Evolutionary conservation across 345 rosid species (phyloP).

Genomic region (Brassica rapa): DNA sequence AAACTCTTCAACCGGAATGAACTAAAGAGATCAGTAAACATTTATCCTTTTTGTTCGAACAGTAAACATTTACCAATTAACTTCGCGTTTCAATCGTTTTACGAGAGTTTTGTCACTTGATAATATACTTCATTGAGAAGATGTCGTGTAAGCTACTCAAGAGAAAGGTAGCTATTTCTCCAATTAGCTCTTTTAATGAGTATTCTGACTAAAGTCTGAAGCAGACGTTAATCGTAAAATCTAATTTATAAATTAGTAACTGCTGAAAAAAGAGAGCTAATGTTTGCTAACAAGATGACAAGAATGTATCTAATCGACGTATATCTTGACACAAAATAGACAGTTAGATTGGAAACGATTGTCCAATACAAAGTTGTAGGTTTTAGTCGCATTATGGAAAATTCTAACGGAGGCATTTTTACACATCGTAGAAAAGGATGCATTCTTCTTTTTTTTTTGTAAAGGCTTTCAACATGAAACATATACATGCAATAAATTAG

Average conservation of each 20-base stretch:
- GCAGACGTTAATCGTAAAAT: neutral
- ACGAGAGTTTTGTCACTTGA: neutral
- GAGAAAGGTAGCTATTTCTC: neutral
- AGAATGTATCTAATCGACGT: neutral
- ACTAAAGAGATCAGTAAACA: neutral
- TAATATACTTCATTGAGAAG: neutral
- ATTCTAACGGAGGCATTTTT: neutral
- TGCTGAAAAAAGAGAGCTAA: neutral
- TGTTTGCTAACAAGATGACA: neutral
- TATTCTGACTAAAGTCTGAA: neutral
- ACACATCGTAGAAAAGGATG: neutral
- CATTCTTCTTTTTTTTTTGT: neutral
- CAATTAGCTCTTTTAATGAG: neutral
- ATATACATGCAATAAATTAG: neutral
- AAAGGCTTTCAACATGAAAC: neutral
- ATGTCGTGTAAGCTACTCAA: slow-evolving; percentile 7
- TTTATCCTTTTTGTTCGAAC: neutral
- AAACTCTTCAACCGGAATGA: neutral
- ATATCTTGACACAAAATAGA: neutral
- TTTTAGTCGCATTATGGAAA: slow-evolving; percentile 4
- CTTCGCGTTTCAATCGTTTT: neutral
- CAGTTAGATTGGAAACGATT: neutral
- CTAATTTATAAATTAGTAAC: neutral
- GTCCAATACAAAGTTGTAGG: neutral
- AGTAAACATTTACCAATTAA: neutral